These are phyloP conservation scores for Metarhizium anisopliae DNA, from an alignment of 2,329 filamentous ascomycete genomes.

Conservation along the genomic window DNA sequence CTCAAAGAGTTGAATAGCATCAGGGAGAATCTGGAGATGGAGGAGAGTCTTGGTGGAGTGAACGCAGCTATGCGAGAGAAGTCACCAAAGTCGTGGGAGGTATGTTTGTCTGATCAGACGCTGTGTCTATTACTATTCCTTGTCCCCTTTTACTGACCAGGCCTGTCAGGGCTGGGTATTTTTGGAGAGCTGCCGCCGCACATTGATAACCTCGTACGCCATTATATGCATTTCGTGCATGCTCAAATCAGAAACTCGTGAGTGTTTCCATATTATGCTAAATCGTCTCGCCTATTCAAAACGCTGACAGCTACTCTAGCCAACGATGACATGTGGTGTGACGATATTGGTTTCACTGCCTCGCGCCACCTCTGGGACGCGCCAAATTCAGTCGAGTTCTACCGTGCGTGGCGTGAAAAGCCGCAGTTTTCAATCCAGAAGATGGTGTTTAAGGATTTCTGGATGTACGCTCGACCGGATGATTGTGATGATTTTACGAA, in stretches of 20 bases:
- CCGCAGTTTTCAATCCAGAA: conserved; percentile 26
- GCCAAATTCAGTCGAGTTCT: conserved; percentile 30
- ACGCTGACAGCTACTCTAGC: conserved; percentile 4
- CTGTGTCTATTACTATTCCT: no score
- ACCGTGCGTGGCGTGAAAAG: conserved; percentile 33
- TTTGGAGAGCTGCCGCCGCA: conserved; percentile 31
- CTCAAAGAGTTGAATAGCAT: conserved; percentile 22
- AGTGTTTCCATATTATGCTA: conserved; percentile 5
- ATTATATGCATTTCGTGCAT: conserved; percentile 25
- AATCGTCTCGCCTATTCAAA: neutral
- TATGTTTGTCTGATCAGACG: conserved; percentile 8
- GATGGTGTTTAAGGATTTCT: conserved; percentile 26
- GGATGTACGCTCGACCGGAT: conserved; percentile 25
- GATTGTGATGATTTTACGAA: conserved; percentile 32
- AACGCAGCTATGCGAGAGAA: conserved; percentile 15
- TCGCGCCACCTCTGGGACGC: conserved; percentile 36
- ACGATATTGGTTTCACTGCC: conserved; percentile 22
- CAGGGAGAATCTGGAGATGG: conserved; percentile 24
- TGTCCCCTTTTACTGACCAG: neutral
- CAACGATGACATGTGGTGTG: conserved; percentile 6
- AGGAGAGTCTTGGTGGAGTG: conserved; percentile 11
- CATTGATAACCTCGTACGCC: conserved; percentile 22
- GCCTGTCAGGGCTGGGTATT: conserved; percentile 29
- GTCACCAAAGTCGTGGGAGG: conserved; percentile 34
- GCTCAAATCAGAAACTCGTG: conserved; percentile 23